A percentile compares a stretch with the other conserved stretches of the same genome.
Conservation (phyloP, 129 eudicot species). For the Arctium lappa region DNA sequence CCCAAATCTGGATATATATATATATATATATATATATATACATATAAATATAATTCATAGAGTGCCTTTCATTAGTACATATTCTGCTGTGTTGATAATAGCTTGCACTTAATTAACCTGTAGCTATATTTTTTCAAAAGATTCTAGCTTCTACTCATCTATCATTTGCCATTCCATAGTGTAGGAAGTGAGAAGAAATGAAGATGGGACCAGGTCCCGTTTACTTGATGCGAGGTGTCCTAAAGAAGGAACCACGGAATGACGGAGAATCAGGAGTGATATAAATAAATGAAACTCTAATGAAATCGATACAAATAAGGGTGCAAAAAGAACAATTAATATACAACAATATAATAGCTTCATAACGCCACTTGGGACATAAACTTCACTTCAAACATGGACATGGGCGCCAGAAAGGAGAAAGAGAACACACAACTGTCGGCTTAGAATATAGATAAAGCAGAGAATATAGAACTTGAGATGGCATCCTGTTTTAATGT, state of each 20-base stretch:
- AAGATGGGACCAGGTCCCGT: neutral
- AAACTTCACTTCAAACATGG: no score
- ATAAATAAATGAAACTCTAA: slow-evolving; percentile 5
- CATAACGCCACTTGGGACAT: no score
- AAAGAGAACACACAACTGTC: no score
- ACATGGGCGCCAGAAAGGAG: no score
- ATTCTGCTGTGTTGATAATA: neutral
- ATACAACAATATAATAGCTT: neutral
- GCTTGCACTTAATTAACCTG: neutral
- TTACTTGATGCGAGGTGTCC: neutral
- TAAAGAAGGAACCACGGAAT: neutral
- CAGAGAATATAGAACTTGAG: no score
- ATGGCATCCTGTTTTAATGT: no score
- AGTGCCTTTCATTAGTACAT: neutral
- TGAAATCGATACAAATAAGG: neutral
- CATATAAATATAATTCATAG: neutral
- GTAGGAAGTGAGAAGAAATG: neutral
- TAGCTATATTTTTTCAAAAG: neutral
- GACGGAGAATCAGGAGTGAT: slow-evolving; percentile 1
- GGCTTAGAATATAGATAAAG: no score
- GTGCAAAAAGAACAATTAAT: neutral
- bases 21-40: no score
- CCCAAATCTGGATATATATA: neutral
- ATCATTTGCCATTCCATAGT: neutral
- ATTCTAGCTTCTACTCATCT: slow-evolving; percentile 11